Evolutionary conservation across 345 rosid genomes (phyloP).

Genomic region (Dimocarpus longan): DNA sequence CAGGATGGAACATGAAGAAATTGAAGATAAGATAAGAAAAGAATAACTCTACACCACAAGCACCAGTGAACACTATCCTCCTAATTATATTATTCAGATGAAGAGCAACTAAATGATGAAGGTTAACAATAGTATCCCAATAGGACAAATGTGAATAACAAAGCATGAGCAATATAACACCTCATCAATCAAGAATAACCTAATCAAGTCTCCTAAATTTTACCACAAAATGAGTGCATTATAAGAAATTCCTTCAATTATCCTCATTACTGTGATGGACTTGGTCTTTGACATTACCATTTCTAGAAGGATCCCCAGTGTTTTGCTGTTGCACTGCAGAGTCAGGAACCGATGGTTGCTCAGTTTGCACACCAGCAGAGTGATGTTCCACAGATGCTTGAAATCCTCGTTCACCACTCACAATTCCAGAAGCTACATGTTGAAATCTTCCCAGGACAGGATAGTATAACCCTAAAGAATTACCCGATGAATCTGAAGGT

Average conservation of each 20-base stretch:
- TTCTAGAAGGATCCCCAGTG: slow-evolving; percentile 35
- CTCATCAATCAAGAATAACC: neutral
- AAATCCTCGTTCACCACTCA: slow-evolving; percentile 38
- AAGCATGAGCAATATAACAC: neutral
- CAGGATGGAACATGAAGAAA: neutral
- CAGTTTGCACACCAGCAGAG: slow-evolving; percentile 37
- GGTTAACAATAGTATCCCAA: neutral
- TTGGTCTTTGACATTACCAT: slow-evolving; percentile 42
- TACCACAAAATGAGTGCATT: neutral
- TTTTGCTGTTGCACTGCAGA: slow-evolving; percentile 36
- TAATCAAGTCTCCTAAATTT: neutral
- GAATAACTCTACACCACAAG: neutral
- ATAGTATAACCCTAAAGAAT: slow-evolving; percentile 45
- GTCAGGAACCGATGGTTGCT: slow-evolving; percentile 41
- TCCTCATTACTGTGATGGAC: neutral
- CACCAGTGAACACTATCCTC: neutral
- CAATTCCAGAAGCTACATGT: slow-evolving; percentile 44
- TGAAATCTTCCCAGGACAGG: slow-evolving; percentile 61
- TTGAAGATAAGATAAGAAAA: neutral
- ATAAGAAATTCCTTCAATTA: neutral
- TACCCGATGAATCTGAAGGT: slow-evolving; percentile 58
- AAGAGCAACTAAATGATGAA: neutral
- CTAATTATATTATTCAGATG: neutral
- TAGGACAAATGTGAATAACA: neutral
- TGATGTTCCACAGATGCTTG: slow-evolving; percentile 42